Conservation (phyloP, 768 basidiomycete species). For the Calocybe gangraenosa region DNA sequence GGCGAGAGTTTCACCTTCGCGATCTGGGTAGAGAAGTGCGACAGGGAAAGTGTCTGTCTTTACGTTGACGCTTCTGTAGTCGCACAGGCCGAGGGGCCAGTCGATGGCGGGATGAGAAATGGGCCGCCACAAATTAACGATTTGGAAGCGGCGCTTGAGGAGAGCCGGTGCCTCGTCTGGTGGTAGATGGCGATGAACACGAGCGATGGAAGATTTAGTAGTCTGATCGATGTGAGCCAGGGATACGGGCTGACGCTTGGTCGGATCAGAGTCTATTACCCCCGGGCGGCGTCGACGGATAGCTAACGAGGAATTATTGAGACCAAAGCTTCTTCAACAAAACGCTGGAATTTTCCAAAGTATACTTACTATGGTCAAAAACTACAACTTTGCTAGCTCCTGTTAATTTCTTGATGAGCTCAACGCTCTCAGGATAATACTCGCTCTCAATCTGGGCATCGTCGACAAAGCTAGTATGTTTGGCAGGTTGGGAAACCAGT, state of each 20-base stretch:
- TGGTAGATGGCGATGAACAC: slow-evolving; percentile 46
- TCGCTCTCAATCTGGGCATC: slow-evolving; percentile 45
- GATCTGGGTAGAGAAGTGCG: slow-evolving; percentile 39
- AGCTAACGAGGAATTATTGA: slow-evolving; percentile 22
- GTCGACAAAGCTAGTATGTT: slow-evolving; percentile 42
- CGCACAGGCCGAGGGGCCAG: slow-evolving; percentile 46
- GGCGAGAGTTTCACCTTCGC: slow-evolving; percentile 44
- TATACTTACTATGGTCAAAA: slow-evolving; percentile 60
- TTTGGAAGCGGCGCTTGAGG: slow-evolving; percentile 44
- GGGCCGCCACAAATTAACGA: slow-evolving; percentile 57
- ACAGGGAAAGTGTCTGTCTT: slow-evolving; percentile 36
- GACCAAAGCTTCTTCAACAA: background rate
- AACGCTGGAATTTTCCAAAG: too few relatives aligned
- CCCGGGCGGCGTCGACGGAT: slow-evolving; percentile 37
- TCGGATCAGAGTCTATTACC: slow-evolving; percentile 24
- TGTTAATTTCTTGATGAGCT: slow-evolving; percentile 53
- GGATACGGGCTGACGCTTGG: slow-evolving; percentile 38
- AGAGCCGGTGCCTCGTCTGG: slow-evolving; percentile 36
- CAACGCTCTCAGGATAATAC: slow-evolving; percentile 61
- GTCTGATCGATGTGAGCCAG: slow-evolving; percentile 50
- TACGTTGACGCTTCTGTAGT: slow-evolving; percentile 38
- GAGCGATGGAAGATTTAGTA: slow-evolving; percentile 30
- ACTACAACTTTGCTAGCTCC: slow-evolving; percentile 53
- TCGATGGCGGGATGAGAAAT: slow-evolving; percentile 42
- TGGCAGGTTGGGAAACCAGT: slow-evolving; percentile 31